Conservation (phyloP, 2,329 filamentous ascomycete species). For the Penicillium sp. region DNA sequence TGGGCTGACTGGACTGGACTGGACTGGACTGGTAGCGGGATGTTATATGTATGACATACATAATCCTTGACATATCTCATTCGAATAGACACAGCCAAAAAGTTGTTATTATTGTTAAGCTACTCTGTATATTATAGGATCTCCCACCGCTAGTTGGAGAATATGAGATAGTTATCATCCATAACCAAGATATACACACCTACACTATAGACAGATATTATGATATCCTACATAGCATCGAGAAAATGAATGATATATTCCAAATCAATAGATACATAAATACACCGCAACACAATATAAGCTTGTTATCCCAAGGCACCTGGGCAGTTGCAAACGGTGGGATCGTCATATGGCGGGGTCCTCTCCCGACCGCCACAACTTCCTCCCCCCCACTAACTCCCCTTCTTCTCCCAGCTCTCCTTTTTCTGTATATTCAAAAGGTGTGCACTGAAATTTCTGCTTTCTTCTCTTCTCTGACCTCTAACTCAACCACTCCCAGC, state of each 20-base stretch:
- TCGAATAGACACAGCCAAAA: neutral
- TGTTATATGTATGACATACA: slow-evolving; percentile 8
- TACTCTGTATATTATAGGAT: neutral
- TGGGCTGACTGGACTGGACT: neutral
- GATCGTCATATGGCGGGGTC: slow-evolving; percentile 15
- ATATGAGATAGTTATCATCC: neutral
- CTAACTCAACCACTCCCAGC: neutral
- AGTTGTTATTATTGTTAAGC: neutral
- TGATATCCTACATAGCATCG: neutral
- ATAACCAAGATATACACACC: neutral
- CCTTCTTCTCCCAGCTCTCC: slow-evolving; percentile 7
- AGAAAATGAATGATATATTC: neutral
- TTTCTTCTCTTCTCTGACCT: slow-evolving; percentile 1
- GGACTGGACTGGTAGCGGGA: neutral
- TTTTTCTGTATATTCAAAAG: slow-evolving; percentile 13
- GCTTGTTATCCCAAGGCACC: neutral
- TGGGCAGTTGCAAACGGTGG: slow-evolving; percentile 6
- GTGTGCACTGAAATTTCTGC: neutral
- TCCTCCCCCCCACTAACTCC: slow-evolving; percentile 5
- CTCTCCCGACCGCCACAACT: slow-evolving; percentile 13
- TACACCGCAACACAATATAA: neutral
- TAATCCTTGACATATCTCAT: neutral
- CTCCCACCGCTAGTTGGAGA: slow-evolving; percentile 1
- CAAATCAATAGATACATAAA: neutral
- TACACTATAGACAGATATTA: neutral